Base-by-base conservation (phyloP, 2,329 filamentous ascomycete species). In the Alternaria rosae region DNA sequence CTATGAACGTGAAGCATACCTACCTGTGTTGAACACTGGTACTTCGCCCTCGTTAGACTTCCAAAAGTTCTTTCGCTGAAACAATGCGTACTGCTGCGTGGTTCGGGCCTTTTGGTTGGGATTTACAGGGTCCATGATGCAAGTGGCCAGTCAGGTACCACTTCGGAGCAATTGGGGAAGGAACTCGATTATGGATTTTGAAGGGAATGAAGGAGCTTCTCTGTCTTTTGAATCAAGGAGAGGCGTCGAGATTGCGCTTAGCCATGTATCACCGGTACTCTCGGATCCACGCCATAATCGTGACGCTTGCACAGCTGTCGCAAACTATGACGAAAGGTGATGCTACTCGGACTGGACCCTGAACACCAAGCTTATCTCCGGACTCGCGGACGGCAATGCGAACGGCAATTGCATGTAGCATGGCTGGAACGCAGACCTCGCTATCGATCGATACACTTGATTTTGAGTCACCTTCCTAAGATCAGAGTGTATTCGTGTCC, bases 51-150 rank as follows among this genome's bases (percentile, higher is more conserved):
- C 79, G 57, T 87, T 87, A 35, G 77, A 75, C 53, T 82, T 82
- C 84, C 82, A 86, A 70, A 88, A 87, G 64, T 84, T 82, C 59
- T 87, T 81, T 13, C 85, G 80, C 68, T 88, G 85, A 68, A 87
- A 87, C 9, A 85, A 76, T 11, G 78, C 83, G 77, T 83, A 87
- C 75, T 87, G 83, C 11, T 85, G 85, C 2, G 85, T 87, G 32
- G 77, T 81, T 62, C 85, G 78, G 54, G 75, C 73, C 47, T 83
- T 71, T 55, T 84, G 83, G 65, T 87, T 86, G 10, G 84, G 82
- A 61, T 84, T 86, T 5, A 82, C 82, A 9, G 82, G 81, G 69
- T 88, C 85, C 78, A 82, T 82, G 12, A 32, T 65, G 20, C 28
- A 20, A 51, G 21, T 20, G 12, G 26, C 30, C 23, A 42, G 25